These are phyloP conservation scores for Aspergillus sergii DNA, from an alignment of 2,329 filamentous ascomycete genomes.

Conservation along the genomic window DNA sequence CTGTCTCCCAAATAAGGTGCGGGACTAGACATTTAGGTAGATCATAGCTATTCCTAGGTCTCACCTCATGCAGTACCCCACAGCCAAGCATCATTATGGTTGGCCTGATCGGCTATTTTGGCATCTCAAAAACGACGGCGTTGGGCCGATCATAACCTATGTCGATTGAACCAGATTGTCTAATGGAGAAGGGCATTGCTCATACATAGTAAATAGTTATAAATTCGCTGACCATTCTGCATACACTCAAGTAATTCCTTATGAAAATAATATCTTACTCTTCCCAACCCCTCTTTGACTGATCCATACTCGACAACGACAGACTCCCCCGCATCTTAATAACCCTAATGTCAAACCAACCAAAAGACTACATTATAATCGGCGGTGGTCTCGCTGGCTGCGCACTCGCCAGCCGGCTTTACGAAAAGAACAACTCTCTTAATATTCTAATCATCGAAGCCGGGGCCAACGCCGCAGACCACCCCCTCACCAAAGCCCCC, in stretches of 20 bases:
- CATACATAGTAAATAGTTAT: not conserved
- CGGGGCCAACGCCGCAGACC: constrained; percentile 26
- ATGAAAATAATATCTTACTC: not conserved
- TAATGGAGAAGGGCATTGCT: not conserved
- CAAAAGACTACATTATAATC: not conserved
- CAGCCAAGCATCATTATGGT: not conserved
- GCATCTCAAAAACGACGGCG: not conserved
- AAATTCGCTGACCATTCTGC: no score
- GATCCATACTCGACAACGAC: not conserved
- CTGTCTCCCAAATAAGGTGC: not conserved
- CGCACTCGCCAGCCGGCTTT: constrained; percentile 33
- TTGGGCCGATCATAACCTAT: not conserved
- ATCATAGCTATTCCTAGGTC: no score
- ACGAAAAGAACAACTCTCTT: constrained; percentile 16
- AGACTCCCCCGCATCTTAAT: not conserved
- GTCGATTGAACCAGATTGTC: not conserved
- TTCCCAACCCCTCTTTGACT: not conserved
- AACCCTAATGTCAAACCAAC: not conserved
- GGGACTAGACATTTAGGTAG: no score
- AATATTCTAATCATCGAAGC: constrained; percentile 36
- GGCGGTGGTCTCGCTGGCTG: constrained; percentile 21
- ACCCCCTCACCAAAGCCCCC: constrained; percentile 6
- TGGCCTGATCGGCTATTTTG: not conserved
- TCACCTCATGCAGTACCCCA: no score
- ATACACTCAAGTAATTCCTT: not conserved